A percentile compares a stretch with the other conserved stretches of the same genome.
Evolutionary conservation across 2,329 filamentous ascomycete species (phyloP).

Genomic region (Penicillium sp.): DNA sequence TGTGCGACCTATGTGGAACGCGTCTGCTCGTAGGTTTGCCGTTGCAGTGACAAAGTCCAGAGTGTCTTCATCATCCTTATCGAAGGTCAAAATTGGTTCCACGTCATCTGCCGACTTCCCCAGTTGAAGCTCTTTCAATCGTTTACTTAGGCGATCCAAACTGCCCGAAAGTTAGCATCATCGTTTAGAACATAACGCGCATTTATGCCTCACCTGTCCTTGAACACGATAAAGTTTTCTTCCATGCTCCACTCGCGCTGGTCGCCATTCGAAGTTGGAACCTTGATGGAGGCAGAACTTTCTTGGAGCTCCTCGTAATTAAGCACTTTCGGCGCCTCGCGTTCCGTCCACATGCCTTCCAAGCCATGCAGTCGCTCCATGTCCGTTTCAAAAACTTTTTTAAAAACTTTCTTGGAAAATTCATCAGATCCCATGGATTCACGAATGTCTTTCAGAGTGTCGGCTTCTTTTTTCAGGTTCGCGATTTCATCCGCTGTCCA

Average conservation of each 20-base stretch:
- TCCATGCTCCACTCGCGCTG: conserved; percentile 78
- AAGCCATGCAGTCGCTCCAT: conserved; percentile 80
- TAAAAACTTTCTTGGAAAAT: conserved; percentile 79
- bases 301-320: conserved; percentile 64
- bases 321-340: conserved; percentile 72
- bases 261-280: conserved; percentile 62
- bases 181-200: background rate
- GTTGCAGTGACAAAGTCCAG: conserved; percentile 91
- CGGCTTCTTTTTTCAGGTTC: conserved; percentile 80
- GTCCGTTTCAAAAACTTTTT: conserved; percentile 89
- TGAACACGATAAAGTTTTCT: conserved; percentile 85
- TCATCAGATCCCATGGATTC: conserved; percentile 74
- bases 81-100: conserved; percentile 73
- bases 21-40: conserved; percentile 81
- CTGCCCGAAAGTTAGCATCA: conserved; percentile 43
- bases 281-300: conserved; percentile 54
- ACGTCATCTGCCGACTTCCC: conserved; percentile 43
- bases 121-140: conserved; percentile 66
- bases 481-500: conserved; percentile 72
- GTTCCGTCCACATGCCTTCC: conserved; percentile 94
- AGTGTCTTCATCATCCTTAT: conserved; percentile 96
- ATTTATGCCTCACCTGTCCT: conserved; percentile 60
- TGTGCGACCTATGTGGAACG: conserved; percentile 87
- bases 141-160: conserved; percentile 71
- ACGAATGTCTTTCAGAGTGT: conserved; percentile 79